Evolutionary conservation across 1,139 yeast species (phyloP), one percentile per base, ranked within the genome.

Genomic region (Maudiozyma humilis): DNA sequence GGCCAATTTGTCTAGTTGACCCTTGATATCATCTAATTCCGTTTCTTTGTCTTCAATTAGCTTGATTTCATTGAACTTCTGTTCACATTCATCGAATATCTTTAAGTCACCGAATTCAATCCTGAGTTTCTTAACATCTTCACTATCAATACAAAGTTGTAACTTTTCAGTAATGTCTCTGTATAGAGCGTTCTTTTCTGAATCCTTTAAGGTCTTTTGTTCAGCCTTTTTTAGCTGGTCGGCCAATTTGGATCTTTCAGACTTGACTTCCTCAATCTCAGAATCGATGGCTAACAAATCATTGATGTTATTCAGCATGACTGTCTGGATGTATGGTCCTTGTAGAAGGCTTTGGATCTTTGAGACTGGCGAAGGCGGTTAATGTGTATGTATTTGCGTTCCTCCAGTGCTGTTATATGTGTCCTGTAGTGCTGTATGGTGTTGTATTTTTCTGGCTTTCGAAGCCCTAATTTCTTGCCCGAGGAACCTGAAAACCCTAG

Each of bases 101-200:
- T 51, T 49, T 42, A 67, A 43, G 16, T 54, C 43, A 3, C 70
- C 70, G 47, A 63, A 62, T 42, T 56, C 52, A 1, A 41, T 45
- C 19, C 51, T 56, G 43, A 66, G 43, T 2, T 32, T 38, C 10
- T 53, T 52, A 1, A 66, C 40, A 17, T 48, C 56, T 3, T 44
- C 50, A 6, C 50, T 15, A 15, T 40, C 36, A 10, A 41, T 37
- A 3, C 44, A 54, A 30, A 46, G 40, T 2, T 37, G 23, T 2
- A 38, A 15, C 32, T 51, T 51, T 41, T 56, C 51, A 10, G 53
- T 49, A 30, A 51, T 47, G 25, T 14, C 18, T 14, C 38, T 30
- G 32, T 33, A 41, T 12, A 38, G 31, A 5, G 27, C 13, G 12
- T 23, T 31, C 15, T 32, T 44, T 45, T 32, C 43, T 34, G 41